phyloP scores from a whole-genome alignment of 2,329 filamentous ascomycete genomes.

The Ophiostoma australiae region DNA sequence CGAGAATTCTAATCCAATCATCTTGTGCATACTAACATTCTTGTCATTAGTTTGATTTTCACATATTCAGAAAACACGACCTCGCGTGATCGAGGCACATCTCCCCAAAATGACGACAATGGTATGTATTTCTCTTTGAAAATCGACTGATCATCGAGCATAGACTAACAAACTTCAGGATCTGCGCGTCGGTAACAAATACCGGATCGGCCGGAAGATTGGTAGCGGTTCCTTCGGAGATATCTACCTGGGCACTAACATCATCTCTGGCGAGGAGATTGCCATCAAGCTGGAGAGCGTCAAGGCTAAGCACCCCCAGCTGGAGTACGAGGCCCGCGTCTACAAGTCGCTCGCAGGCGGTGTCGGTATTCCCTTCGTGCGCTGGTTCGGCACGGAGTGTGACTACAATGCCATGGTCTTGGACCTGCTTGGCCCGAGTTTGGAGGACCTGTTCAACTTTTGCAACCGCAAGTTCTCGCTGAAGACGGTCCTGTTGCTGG shows the following conservation, averaged over 20 bases:
- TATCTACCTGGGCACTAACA: conserved; percentile 98
- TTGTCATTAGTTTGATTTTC: conserved; percentile 2
- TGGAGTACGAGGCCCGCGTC: conserved; percentile 97
- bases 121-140: conserved; percentile 37
- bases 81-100: conserved; percentile 26
- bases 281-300: conserved; percentile 99
- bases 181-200: conserved; percentile 98
- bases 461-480: conserved; percentile 99
- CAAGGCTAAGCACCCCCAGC: conserved; percentile 98
- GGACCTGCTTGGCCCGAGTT: conserved; percentile 86
- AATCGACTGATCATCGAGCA: not conserved
- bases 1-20: not conserved
- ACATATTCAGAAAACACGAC: conserved; percentile 9
- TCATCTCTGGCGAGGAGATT: conserved; percentile 98
- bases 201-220: conserved; percentile 99
- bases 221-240: conserved; percentile 96
- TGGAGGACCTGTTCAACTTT: conserved; percentile 99
- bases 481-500: conserved; percentile 94
- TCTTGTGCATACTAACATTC: conserved; percentile 12
- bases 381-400: conserved; percentile 99
- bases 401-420: conserved; percentile 99
- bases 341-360: conserved; percentile 87
- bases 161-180: conserved; percentile 53
- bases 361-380: conserved; percentile 96
- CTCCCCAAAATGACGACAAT: conserved; percentile 47